A percentile compares a stretch with the other conserved stretches of the same genome.
phyloP scores from a whole-genome alignment of 495 filamentous ascomycete species.

The Aspergillus leporis region DNA sequence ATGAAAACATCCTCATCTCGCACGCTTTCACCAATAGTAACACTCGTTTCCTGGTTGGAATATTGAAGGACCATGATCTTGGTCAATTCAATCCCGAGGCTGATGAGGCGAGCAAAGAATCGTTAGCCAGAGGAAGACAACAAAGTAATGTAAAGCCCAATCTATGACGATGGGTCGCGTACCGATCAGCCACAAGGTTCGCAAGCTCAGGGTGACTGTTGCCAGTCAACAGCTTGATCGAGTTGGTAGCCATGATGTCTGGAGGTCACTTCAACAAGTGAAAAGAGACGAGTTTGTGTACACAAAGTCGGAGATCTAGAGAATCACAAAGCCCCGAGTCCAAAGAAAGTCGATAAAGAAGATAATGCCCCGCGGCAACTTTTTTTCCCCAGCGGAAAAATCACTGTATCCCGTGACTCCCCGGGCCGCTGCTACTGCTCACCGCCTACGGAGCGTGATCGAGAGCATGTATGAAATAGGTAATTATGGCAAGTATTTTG shows the following conservation, averaged over 20 bases:
- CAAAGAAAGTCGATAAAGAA: background rate
- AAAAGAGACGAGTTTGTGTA: conserved; percentile 6
- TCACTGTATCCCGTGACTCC: conserved; percentile 36
- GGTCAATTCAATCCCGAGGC: conserved; percentile 89
- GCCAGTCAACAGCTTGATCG: conserved; percentile 93
- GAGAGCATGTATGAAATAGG: conserved; percentile 4
- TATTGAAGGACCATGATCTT: conserved; percentile 94
- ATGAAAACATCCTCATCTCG: conserved; percentile 99
- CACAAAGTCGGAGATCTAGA: background rate
- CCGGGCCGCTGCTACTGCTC: conserved; percentile 16
- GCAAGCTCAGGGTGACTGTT: conserved; percentile 94
- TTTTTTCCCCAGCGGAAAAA: conserved; percentile 34
- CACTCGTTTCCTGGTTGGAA: conserved; percentile 96
- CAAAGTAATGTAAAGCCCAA: background rate
- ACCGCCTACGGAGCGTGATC: conserved; percentile 21
- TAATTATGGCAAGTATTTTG: background rate
- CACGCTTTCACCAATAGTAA: conserved; percentile 95
- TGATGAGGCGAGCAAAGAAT: conserved; percentile 29
- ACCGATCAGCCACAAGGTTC: conserved; percentile 89
- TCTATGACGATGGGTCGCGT: conserved; percentile 24
- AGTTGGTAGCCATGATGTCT: conserved; percentile 72
- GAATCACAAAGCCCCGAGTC: background rate
- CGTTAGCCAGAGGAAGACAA: conserved; percentile 14
- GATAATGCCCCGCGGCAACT: conserved; percentile 27
- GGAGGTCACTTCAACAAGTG: background rate